These are phyloP conservation scores for Suillus alpinus DNA, from an alignment of 768 basidiomycete species.

Conservation along the genomic window DNA sequence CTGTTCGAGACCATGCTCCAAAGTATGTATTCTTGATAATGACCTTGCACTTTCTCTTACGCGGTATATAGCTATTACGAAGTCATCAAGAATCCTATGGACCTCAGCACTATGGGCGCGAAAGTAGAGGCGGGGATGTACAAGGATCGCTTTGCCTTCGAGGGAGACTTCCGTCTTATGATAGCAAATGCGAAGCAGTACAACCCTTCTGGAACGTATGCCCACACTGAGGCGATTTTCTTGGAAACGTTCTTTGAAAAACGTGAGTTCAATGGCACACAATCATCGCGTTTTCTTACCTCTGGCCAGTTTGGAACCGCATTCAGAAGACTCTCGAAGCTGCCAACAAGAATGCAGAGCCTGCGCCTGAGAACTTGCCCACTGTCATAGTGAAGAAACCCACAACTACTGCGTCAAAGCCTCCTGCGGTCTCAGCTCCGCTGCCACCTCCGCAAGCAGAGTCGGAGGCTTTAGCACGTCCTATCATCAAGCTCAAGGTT, in stretches of 20 bases:
- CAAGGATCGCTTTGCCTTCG: conserved; percentile 78
- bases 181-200: conserved; percentile 84
- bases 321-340: conserved; percentile 82
- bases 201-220: conserved; percentile 69
- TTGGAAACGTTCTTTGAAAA: conserved; percentile 85
- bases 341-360: conserved; percentile 43
- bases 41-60: conserved; percentile 6
- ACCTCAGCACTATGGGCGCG: conserved; percentile 82
- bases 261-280: conserved; percentile 47
- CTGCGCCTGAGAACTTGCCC: conserved; percentile 21
- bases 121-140: conserved; percentile 89
- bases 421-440: conserved; percentile 9
- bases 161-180: conserved; percentile 85
- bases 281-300: conserved; percentile 1
- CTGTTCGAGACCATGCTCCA: conserved; percentile 86
- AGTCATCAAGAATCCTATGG: conserved; percentile 91
- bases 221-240: conserved; percentile 70
- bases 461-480: conserved; percentile 43
- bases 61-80: conserved; percentile 71
- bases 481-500: conserved; percentile 70
- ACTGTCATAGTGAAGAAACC: conserved; percentile 23
- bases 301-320: conserved; percentile 72
- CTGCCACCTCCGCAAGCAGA: conserved; percentile 32
- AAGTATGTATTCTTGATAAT: conserved; percentile 45
- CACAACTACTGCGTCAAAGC: conserved; percentile 2